Base-by-base conservation (phyloP, 805 yeast genomes). In the Suhomyces prunicola region DNA sequence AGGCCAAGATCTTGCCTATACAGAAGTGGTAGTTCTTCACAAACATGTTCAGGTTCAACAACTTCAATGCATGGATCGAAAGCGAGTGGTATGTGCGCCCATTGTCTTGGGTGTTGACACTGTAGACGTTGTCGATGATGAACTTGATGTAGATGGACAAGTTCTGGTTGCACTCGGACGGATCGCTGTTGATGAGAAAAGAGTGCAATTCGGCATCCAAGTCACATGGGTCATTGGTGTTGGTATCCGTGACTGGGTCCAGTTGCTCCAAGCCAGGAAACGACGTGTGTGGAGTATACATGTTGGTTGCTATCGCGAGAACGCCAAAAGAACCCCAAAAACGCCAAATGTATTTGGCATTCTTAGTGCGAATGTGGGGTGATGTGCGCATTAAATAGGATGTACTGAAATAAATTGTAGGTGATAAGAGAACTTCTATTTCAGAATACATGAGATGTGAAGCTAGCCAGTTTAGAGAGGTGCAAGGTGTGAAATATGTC, bases 151-250 rank as follows among this genome's bases (percentile, higher is more conserved):
- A 71, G 3, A 60, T 53, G 1, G 75, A 71, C 15, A 75, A 60
- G 59, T 73, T 73, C 51, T 69, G 63, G 59, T 75, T 75, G 55
- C 76, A 71, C 55, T 69, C 80, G 5, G 55, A 54, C 8, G 77
- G 59, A 51, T 75, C 80, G 52, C 78, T 72, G 39, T 68, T 69
- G 47, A 73, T 61, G 10, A 74, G 60, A 13, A 65, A 52, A 12
- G 64, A 60, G 10, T 53, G 42, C 5, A 64, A 39, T n/a, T 53
- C 50, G n/a, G 47, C 54, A 17, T 53, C 54, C 12, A 51, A 15
- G 12, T 48, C 50, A 15, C 9, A 7, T 2, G 24, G 19, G 9
- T 17, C 24, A 19, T 19, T 35, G 10, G 24, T 13, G n/a, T n/a
- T 6, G 35, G 40, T 24, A 5, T 22, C 48, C 23, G 13, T 45